Conservation (phyloP, 345 rosid genomes). For the Melaleuca quinquenervia region DNA sequence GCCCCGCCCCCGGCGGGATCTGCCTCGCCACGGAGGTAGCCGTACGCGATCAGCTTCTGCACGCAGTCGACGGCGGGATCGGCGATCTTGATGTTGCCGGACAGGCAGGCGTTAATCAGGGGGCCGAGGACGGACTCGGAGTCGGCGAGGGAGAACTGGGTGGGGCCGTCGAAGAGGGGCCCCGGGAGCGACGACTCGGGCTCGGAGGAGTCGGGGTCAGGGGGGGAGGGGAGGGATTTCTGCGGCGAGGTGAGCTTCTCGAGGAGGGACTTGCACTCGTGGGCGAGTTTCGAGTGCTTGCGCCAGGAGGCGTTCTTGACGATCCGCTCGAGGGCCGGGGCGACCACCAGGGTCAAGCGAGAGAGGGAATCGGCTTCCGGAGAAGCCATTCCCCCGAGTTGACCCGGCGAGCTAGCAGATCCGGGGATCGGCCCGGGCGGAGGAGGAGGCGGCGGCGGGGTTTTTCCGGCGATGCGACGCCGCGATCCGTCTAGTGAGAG, state of each 20-base stretch:
- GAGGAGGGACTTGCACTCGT: constrained; percentile 85
- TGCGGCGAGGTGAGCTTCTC: constrained; percentile 31
- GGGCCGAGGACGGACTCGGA: constrained; percentile 86
- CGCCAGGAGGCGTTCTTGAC: constrained; percentile 96
- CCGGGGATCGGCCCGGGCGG: not conserved
- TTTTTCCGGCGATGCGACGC: not conserved
- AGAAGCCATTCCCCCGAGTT: constrained; percentile 90
- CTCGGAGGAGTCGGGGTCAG: constrained; percentile 27
- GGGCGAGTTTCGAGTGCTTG: constrained; percentile 89
- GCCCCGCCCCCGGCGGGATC: constrained; percentile 60
- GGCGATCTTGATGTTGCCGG: constrained; percentile 71
- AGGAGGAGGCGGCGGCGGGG: too few relatives aligned
- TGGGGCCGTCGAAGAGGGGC: constrained; percentile 78
- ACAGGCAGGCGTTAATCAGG: constrained; percentile 59
- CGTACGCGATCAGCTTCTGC: constrained; percentile 83
- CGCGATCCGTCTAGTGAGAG: not conserved
- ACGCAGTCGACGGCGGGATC: constrained; percentile 89
- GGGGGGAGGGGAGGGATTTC: constrained; percentile 21
- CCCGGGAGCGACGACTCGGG: constrained; percentile 63
- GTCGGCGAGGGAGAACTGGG: constrained; percentile 63
- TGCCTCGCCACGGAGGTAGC: constrained; percentile 96
- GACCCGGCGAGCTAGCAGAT: constrained; percentile 6
- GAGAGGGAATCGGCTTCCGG: constrained; percentile 99
- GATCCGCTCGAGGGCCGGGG: constrained; percentile 81
- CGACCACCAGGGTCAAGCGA: constrained; percentile 66